These are phyloP conservation scores for Cyclotella kingstonii DNA, from an alignment of 108 stramenopile species.

Conservation along the genomic window DNA sequence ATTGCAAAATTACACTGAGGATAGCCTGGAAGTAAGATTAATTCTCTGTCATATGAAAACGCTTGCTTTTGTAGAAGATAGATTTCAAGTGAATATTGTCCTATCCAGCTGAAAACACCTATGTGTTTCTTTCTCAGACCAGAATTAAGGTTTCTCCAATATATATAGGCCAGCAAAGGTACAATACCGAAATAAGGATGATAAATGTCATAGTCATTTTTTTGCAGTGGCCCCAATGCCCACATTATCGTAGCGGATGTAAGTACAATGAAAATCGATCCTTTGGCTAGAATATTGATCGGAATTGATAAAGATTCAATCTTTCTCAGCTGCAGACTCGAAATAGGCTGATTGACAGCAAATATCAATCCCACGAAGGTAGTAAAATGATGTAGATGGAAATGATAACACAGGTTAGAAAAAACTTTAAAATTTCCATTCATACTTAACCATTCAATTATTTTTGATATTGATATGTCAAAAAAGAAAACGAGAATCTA, in stretches of 20 bases:
- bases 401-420: constrained; percentile 80
- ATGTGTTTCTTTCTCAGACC: constrained; percentile 51
- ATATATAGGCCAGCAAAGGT: constrained; percentile 68
- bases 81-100: constrained; percentile 83
- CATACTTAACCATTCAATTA: constrained; percentile 39
- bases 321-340: constrained; percentile 38
- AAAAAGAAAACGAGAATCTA: constrained; percentile 64
- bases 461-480: constrained; percentile 40
- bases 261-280: constrained; percentile 25
- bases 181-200: constrained; percentile 79
- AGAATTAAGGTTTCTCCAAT: constrained; percentile 66
- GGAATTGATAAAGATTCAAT: constrained; percentile 16
- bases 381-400: constrained; percentile 75
- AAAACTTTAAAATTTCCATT: constrained; percentile 34
- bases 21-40: constrained; percentile 38
- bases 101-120: constrained; percentile 61
- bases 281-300: constrained; percentile 46
- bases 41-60: constrained; percentile 35
- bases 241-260: constrained; percentile 43
- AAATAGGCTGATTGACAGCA: constrained; percentile 77
- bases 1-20: constrained; percentile 47
- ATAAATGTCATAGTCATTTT: constrained; percentile 49
- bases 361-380: constrained; percentile 76
- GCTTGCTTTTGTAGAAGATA: constrained; percentile 85
- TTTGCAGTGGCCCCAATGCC: constrained; percentile 50